Evolutionary conservation across 441 rosid genomes (phyloP), one percentile per base, ranked within the genome.

Genomic region (Brassica balearica): DNA sequence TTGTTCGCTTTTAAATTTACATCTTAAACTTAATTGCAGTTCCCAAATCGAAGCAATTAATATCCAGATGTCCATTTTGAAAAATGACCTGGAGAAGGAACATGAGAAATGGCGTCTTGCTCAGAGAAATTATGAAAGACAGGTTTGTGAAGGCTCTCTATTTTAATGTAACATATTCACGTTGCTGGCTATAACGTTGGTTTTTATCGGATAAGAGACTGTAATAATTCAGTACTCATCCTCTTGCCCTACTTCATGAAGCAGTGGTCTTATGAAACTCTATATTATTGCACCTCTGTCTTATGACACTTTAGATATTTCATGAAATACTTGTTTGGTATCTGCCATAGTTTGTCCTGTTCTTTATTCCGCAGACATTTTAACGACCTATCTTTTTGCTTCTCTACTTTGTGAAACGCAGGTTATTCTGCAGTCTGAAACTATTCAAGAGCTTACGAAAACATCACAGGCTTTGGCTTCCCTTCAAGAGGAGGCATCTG

Each of bases 381-480:
- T 29, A 71, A n/a, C 29, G 6, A 46, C 48, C 51, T 60, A 64
- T 53, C 20, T 74, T 41, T 56, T 60, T 66, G 15, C 38, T 70
- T 75, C 25, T 32, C 20, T 23, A 9, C 20, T 78, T 63, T 82
- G 19, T 75, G 81, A 72, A 73, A 46, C 43, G 58, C 91, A 96
- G 99, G 98, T 96, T 77, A 79, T 94, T 84, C 81, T 91, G 75
- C 99, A 92, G 86, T 92, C 99, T 32, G 99, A 92, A 84, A 91
- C 99, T 60, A 96, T 96, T 80, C 97, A 92, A 78, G 99, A 96
- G 87, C 85, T 94, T 83, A 88, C 94, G 15, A 92, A 86, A 86
- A 91, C 97, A 59, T 96, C 99, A 11, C 90, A 92, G 77, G 89
- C 87, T 71, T 86, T 92, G 87, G 87, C 90, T 69, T 71, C 81